Evolutionary conservation across 805 yeast genomes (phyloP).

Genomic region (Spathaspora arborariae): DNA sequence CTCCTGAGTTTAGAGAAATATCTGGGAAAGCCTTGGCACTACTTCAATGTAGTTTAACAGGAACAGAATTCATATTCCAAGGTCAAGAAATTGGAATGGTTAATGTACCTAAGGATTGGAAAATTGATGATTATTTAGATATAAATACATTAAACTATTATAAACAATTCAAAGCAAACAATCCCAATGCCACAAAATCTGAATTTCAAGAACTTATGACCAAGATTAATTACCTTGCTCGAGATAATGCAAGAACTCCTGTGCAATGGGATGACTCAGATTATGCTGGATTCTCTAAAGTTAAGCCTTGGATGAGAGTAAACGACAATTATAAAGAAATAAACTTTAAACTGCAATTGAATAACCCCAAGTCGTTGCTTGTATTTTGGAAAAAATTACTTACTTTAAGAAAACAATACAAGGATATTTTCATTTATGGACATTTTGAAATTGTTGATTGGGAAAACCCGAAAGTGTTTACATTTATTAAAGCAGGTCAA

Average conservation of each 20-base stretch:
- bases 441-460: conserved; percentile 40
- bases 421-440: conserved; percentile 45
- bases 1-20: conserved; percentile 19
- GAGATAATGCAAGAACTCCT: conserved; percentile 56
- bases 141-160: conserved; percentile 44
- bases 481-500: conserved; percentile 36
- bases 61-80: conserved; percentile 55
- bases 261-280: conserved; percentile 48
- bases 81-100: conserved; percentile 61
- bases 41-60: conserved; percentile 45
- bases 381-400: conserved; percentile 45
- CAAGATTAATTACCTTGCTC: conserved; percentile 34
- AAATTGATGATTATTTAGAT: conserved; percentile 48
- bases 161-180: conserved; percentile 23
- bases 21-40: conserved; percentile 49
- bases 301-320: conserved; percentile 51
- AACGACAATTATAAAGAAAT: conserved; percentile 47
- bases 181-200: conserved; percentile 23
- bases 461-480: conserved; percentile 39
- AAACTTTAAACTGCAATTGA: conserved; percentile 44
- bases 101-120: conserved; percentile 45
- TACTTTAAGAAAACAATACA: conserved; percentile 39
- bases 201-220: conserved; percentile 24
- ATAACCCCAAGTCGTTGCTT: conserved; percentile 44
- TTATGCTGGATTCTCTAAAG: conserved; percentile 47